phyloP scores from a whole-genome alignment of 371 early-diverging fungal genomes.

The Caulochytrium protostelioides region DNA sequence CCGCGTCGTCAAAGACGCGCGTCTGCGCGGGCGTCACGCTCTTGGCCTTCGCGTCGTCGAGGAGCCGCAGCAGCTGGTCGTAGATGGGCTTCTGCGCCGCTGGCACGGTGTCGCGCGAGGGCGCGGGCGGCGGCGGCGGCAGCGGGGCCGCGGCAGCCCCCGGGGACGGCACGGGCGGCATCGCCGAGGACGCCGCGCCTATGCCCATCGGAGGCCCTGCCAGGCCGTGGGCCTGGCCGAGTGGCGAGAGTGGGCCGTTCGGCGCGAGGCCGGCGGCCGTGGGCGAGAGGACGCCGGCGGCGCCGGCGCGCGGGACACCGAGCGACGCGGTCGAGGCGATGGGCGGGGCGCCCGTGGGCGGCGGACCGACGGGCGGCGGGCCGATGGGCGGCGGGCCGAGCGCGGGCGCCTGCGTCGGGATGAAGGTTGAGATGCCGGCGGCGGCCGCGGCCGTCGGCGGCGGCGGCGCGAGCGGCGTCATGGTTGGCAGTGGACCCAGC shows the following conservation, averaged over 20 bases:
- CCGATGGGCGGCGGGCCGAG: not conserved
- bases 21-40: slow-evolving; percentile 36
- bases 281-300: no score
- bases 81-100: slow-evolving; percentile 37
- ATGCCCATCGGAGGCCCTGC: slow-evolving; percentile 4
- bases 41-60: slow-evolving; percentile 13
- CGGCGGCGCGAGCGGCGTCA: slow-evolving; percentile 3
- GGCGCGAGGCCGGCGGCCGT: no score
- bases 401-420: not conserved
- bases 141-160: not conserved
- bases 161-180: slow-evolving; percentile 16
- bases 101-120: slow-evolving; percentile 18
- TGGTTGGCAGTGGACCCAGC: not conserved
- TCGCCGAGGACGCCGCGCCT: slow-evolving; percentile 13
- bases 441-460: slow-evolving; percentile 4
- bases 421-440: no score
- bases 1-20: slow-evolving; percentile 47
- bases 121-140: not conserved
- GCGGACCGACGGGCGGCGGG: not conserved
- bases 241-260: no score
- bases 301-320: slow-evolving; percentile 5
- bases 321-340: slow-evolving; percentile 6
- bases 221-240: no score
- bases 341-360: slow-evolving; percentile 3
- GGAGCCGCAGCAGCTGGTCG: slow-evolving; percentile 18